Conservation (phyloP, 257 asterid species). For the Solanum lignicaule region DNA sequence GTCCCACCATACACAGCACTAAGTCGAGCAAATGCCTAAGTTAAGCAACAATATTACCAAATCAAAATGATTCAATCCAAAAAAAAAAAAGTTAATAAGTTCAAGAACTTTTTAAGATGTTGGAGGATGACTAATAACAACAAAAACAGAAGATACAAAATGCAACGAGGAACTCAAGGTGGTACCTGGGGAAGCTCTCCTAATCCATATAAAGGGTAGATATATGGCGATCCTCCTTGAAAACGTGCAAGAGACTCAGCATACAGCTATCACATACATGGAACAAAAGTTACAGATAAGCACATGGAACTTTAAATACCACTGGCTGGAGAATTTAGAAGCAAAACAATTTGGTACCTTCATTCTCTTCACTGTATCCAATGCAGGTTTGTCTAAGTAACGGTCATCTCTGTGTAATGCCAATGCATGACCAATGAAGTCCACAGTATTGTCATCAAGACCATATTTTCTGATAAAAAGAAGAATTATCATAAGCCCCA, state of each 20-base stretch:
- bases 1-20: constrained; percentile 99
- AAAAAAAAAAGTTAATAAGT: neutral
- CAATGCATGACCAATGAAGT: constrained; percentile 81
- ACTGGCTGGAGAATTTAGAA: neutral
- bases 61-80: neutral
- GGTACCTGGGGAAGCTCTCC: constrained; percentile 97
- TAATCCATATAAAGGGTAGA: constrained; percentile 85
- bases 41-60: neutral
- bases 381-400: constrained; percentile 73
- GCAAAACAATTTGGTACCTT: constrained; percentile 29
- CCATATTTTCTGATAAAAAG: constrained; percentile 61
- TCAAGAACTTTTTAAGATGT: neutral
- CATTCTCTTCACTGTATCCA: constrained; percentile 81
- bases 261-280: constrained; percentile 43
- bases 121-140: neutral
- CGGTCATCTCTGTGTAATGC: constrained; percentile 88
- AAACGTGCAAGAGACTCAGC: constrained; percentile 83
- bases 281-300: neutral
- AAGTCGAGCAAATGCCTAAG: constrained; percentile 87
- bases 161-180: neutral
- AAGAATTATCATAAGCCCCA: neutral
- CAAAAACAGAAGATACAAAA: neutral
- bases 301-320: neutral
- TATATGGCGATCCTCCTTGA: constrained; percentile 96
- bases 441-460: constrained; percentile 87